phyloP scores from a whole-genome alignment of 2,329 filamentous ascomycete species.

The Cordyceps javanica region DNA sequence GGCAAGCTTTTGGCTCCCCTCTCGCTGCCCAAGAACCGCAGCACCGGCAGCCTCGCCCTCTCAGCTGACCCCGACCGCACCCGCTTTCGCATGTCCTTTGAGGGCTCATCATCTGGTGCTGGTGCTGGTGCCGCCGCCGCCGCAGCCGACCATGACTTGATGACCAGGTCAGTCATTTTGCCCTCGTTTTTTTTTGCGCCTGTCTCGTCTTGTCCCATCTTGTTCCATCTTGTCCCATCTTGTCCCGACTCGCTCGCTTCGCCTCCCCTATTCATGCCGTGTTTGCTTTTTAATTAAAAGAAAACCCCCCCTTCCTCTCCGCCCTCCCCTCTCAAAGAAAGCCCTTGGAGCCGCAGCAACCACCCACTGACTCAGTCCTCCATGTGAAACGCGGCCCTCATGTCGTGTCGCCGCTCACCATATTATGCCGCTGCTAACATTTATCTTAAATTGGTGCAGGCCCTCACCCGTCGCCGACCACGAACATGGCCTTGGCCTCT shows the following conservation, averaged over 20 bases:
- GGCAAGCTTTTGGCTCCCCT: slow-evolving; percentile 41
- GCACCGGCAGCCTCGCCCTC: slow-evolving; percentile 55
- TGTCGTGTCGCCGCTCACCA: slow-evolving; percentile 3
- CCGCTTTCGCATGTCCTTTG: slow-evolving; percentile 69
- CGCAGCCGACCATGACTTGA: slow-evolving; percentile 58
- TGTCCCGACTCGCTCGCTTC: no score
- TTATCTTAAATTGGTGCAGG: slow-evolving; percentile 40
- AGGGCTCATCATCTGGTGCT: slow-evolving; percentile 59
- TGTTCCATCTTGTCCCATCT: neutral
- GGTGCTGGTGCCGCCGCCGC: no score
- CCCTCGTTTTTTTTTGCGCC: neutral
- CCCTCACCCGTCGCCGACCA: slow-evolving; percentile 78
- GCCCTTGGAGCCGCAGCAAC: neutral
- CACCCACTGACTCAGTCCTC: neutral
- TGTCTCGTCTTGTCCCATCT: neutral
- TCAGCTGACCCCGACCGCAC: slow-evolving; percentile 49
- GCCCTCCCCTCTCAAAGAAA: no score
- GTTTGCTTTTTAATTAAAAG: neutral
- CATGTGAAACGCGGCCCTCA: neutral
- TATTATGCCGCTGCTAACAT: slow-evolving; percentile 22
- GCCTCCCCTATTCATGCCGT: neutral
- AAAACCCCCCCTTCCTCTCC: neutral
- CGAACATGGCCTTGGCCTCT: slow-evolving; percentile 78
- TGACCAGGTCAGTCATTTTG: slow-evolving; percentile 57
- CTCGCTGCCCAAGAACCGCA: slow-evolving; percentile 57